Conservation (phyloP, 2,329 filamentous ascomycete species). For the Pseudogymnoascus sp. region DNA sequence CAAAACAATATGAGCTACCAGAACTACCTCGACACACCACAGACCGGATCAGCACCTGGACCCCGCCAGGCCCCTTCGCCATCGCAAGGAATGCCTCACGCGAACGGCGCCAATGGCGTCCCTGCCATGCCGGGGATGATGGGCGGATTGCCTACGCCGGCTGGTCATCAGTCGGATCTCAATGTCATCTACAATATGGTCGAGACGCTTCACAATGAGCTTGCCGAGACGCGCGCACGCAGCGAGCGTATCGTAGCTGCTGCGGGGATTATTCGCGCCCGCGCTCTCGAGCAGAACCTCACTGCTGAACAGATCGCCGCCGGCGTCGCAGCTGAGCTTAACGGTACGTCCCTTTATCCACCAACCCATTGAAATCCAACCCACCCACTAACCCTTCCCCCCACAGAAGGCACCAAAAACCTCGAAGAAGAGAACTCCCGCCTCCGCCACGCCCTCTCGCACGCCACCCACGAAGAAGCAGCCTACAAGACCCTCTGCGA, state of each 20-base stretch:
- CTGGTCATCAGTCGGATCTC: conserved; percentile 61
- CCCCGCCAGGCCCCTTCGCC: conserved; percentile 29
- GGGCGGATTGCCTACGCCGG: conserved; percentile 48
- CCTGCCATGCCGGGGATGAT: conserved; percentile 36
- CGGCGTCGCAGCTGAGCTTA: conserved; percentile 50
- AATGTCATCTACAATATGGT: conserved; percentile 65
- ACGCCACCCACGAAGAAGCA: conserved; percentile 53
- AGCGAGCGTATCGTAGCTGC: conserved; percentile 60
- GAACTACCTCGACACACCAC: conserved; percentile 25
- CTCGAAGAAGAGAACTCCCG: conserved; percentile 56
- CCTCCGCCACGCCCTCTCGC: conserved; percentile 56
- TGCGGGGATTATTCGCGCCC: conserved; percentile 54
- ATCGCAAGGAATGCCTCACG: conserved; percentile 26
- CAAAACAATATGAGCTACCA: conserved; percentile 20
- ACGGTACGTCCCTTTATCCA: conserved; percentile 37
- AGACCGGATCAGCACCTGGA: conserved; percentile 18
- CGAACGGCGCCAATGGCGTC: conserved; percentile 29
- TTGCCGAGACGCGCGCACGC: conserved; percentile 54
- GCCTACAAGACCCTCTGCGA: conserved; percentile 53
- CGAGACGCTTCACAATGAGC: conserved; percentile 57
- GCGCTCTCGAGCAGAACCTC: conserved; percentile 46
- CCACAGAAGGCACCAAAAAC: conserved; percentile 50
- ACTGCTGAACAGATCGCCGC: conserved; percentile 54
- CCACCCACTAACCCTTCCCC: background rate
- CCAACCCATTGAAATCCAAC: conserved; percentile 4